phyloP scores from a whole-genome alignment of 331 rosid species.

The Rhamnella rubrinervis region DNA sequence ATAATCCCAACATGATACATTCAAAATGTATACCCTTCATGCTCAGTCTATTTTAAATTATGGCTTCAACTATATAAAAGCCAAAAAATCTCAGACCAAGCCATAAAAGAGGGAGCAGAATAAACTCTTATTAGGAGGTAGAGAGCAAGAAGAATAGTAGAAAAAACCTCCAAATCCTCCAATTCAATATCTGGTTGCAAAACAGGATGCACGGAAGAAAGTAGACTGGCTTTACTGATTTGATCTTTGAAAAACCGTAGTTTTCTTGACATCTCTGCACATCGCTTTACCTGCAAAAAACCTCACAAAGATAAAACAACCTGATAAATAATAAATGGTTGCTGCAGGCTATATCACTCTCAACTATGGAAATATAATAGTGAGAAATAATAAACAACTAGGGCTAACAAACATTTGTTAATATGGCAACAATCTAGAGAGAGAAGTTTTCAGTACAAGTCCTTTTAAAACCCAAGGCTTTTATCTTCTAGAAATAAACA shows the following conservation, averaged over 20 bases:
- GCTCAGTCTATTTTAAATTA: constrained; percentile 6
- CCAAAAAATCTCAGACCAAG: constrained; percentile 26
- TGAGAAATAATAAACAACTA: not conserved
- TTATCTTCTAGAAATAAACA: constrained; percentile 1
- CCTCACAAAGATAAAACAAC: constrained; percentile 23
- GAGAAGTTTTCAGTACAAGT: not conserved
- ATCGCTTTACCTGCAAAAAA: constrained; percentile 81
- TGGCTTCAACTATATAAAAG: constrained; percentile 15
- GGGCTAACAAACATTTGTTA: not conserved
- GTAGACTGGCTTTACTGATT: constrained; percentile 75
- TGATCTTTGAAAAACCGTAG: constrained; percentile 93
- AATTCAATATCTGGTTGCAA: constrained; percentile 73
- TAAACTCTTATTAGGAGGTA: constrained; percentile 15
- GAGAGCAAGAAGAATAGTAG: constrained; percentile 14
- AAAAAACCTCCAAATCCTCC: constrained; percentile 86
- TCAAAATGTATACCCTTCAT: too few species aligned
- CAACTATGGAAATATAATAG: constrained; percentile 1
- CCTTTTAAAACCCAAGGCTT: constrained; percentile 13
- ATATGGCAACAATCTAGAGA: constrained; percentile 7
- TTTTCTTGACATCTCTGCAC: constrained; percentile 99
- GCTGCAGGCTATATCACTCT: constrained; percentile 9
- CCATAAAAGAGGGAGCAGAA: not conserved
- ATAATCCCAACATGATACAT: constrained; percentile 12
- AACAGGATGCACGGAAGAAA: constrained; percentile 53
- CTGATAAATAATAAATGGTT: constrained; percentile 8